phyloP scores from a whole-genome alignment of 1,284 basidiomycete species.

The Sanghuangporus baumii region DNA sequence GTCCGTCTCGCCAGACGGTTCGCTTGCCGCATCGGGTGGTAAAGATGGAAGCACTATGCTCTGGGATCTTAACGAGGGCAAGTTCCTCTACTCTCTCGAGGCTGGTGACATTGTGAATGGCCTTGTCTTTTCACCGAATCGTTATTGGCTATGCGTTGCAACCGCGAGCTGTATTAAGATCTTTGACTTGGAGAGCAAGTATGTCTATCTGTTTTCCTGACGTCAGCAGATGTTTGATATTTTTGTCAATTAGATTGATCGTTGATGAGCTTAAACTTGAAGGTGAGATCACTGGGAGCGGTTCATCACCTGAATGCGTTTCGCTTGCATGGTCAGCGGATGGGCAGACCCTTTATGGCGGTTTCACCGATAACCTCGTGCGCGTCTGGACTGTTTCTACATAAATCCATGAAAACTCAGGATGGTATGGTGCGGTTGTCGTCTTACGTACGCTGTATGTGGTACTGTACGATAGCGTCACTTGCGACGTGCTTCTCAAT shows the following conservation, averaged over 20 bases:
- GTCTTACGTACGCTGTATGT: constrained; percentile 8
- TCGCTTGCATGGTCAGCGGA: constrained; percentile 99
- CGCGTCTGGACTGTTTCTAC: constrained; percentile 89
- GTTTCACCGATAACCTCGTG: constrained; percentile 89
- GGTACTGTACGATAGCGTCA: constrained; percentile 7
- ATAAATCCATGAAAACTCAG: too few species aligned
- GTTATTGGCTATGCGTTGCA: constrained; percentile 99
- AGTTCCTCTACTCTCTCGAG: constrained; percentile 99
- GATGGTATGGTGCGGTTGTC: not conserved
- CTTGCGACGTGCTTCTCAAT: constrained; percentile 3
- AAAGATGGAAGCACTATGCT: constrained; percentile 99
- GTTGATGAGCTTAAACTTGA: constrained; percentile 98
- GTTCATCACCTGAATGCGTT: constrained; percentile 90
- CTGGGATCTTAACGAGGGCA: constrained; percentile 99
- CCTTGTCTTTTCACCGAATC: constrained; percentile 98
- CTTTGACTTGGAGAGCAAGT: constrained; percentile 98
- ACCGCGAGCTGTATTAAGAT: constrained; percentile 99
- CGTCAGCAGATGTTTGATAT: not conserved
- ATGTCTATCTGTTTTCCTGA: constrained; percentile 30
- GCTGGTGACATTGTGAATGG: constrained; percentile 99
- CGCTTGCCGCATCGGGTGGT: constrained; percentile 97
- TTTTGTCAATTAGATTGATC: constrained; percentile 68
- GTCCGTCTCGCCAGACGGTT: constrained; percentile 98
- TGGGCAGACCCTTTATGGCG: constrained; percentile 95
- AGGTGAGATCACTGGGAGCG: constrained; percentile 70